Percentiles rank a stretch among this genome's conserved stretches.
Conservation (phyloP, 345 rosid genomes). For the Rhizophora apiculata region DNA sequence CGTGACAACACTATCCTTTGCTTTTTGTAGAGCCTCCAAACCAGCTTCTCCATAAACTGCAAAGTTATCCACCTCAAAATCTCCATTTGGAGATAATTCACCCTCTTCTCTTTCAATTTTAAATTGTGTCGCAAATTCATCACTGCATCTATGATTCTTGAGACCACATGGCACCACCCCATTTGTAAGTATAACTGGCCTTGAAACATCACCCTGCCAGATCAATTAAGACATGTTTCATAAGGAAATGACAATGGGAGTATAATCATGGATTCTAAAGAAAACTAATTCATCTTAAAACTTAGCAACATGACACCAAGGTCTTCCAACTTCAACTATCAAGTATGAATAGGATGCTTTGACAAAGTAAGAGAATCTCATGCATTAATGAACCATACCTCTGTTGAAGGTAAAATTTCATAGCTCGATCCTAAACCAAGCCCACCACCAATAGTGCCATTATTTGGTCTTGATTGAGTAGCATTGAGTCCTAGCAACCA, state of each 20-base stretch:
- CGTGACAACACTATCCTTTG: constrained; percentile 47
- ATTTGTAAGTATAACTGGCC: constrained; percentile 42
- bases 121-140: constrained; percentile 43
- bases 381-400: constrained; percentile 42
- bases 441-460: constrained; percentile 43
- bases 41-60: constrained; percentile 64
- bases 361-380: background rate
- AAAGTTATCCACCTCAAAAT: constrained; percentile 72
- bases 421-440: constrained; percentile 51
- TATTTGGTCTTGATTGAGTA: constrained; percentile 49
- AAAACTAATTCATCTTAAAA: constrained; percentile 11
- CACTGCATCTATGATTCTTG: constrained; percentile 46
- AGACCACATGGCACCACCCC: constrained; percentile 47
- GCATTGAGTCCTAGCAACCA: constrained; percentile 52
- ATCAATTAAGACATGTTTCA: constrained; percentile 22
- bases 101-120: constrained; percentile 98
- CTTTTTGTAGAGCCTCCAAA: constrained; percentile 49
- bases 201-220: constrained; percentile 53
- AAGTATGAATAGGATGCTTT: background rate
- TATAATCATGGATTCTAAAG: background rate
- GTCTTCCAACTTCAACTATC: background rate
- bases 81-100: constrained; percentile 92
- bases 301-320: background rate
- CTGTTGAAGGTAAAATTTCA: constrained; percentile 44
- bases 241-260: background rate